phyloP scores from a whole-genome alignment of 1,284 basidiomycete genomes.

The Rhodofomes roseus region DNA sequence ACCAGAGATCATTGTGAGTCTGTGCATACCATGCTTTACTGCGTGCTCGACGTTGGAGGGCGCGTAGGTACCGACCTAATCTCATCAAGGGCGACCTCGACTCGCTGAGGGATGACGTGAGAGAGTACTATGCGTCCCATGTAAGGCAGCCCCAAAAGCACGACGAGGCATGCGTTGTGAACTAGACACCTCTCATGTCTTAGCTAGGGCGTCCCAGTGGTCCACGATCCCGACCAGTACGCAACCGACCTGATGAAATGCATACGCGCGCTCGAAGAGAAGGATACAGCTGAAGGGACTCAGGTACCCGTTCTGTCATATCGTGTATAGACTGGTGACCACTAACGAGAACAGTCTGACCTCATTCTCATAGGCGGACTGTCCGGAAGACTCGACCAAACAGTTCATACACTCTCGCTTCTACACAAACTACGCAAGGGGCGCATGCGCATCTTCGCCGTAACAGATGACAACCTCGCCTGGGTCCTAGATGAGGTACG shows the following conservation, averaged over 20 bases:
- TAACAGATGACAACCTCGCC: constrained; percentile 85
- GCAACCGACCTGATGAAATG: constrained; percentile 97
- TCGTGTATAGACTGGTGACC: neutral
- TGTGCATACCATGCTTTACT: neutral
- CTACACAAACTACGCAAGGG: constrained; percentile 76
- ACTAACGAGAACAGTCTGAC: constrained; percentile 45
- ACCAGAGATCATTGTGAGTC: constrained; percentile 29
- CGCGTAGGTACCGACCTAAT: constrained; percentile 68
- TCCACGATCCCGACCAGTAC: constrained; percentile 72
- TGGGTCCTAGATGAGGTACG: constrained; percentile 81
- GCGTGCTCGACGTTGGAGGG: neutral
- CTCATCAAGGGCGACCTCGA: constrained; percentile 94
- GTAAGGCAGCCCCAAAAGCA: constrained; percentile 31
- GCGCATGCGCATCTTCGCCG: constrained; percentile 63
- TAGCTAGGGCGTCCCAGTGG: constrained; percentile 61
- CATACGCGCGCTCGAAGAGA: constrained; percentile 59
- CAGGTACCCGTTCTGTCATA: constrained; percentile 27
- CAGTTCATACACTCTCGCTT: constrained; percentile 84
- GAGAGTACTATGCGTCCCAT: constrained; percentile 58
- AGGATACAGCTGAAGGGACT: constrained; percentile 37
- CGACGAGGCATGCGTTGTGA: neutral
- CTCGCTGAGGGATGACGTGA: constrained; percentile 77
- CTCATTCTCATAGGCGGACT: constrained; percentile 87
- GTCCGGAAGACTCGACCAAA: constrained; percentile 91
- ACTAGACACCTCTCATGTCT: neutral